Evolutionary conservation across 768 basidiomycete genomes (phyloP), one percentile per base, ranked within the genome.

Genomic region (Lactarius hengduanensis): DNA sequence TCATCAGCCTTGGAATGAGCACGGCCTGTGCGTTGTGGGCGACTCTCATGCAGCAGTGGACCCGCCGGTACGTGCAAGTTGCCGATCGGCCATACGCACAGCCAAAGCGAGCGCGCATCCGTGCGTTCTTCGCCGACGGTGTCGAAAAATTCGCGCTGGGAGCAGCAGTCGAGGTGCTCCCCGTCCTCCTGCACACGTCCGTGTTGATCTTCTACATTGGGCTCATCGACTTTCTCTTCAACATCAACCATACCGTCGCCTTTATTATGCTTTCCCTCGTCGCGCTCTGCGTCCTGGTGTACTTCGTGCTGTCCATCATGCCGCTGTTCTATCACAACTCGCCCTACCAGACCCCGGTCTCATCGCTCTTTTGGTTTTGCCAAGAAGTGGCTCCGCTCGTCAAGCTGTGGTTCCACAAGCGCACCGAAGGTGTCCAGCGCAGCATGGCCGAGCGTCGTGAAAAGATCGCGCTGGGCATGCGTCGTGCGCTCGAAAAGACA

Each of bases 1-100:
- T 62, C 41, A 58, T 64, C 36, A 70, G 68, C n/a, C 61, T 70
- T 26, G 18, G 32, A 20, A 43, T 41, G 50, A 69, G 64, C 34
- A 65, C 64, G 10, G 47, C 55, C 26, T 70, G 68, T 28, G 68
- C 68, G 2, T 53, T 70, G 54, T 58, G 55, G 55, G 69, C 69
- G 11, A 69, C 69, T n/a, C 59, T 69, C 32, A 68, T 67, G 47
- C 66, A 69, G 28, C 66, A 68, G 38, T 69, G 69, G 69, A 63
- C 69, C 4, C 62, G 69, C 30, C 62, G 63, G 40, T 69, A 65
- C 22, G 22, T 62, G 55, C 67, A 65, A 18, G 57, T 69, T 18
- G 59, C 57, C 11, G 63, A 63, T 28, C 57, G 69, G 30, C 68
- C 56, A 16, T 65, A 65, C 16, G n/a, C 47, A 22, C 68, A 60